phyloP scores from a whole-genome alignment of 2,329 filamentous ascomycete genomes.

The Esteya vermicola region DNA sequence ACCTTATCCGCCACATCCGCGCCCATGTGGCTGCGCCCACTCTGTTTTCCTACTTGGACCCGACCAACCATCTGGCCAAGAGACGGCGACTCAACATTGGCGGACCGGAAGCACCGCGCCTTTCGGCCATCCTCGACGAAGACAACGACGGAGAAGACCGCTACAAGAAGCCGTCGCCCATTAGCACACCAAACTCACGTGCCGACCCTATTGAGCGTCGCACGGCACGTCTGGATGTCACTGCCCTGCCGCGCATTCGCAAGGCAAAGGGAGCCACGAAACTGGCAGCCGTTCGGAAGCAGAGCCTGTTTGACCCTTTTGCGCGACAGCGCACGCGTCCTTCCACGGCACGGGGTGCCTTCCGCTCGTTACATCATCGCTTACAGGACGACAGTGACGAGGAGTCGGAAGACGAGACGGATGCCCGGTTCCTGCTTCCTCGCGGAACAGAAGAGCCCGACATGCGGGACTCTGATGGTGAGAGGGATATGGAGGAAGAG shows the following conservation, averaged over 20 bases:
- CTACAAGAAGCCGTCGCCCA: conserved; percentile 24
- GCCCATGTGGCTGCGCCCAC: conserved; percentile 71
- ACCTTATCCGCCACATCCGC: conserved; percentile 78
- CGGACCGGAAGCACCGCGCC: conserved; percentile 47
- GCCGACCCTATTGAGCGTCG: conserved; percentile 47
- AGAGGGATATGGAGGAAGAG: conserved; percentile 1
- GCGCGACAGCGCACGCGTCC: conserved; percentile 38
- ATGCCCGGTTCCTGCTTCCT: conserved; percentile 43
- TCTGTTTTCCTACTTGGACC: conserved; percentile 70
- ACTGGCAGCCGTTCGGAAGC: conserved; percentile 35
- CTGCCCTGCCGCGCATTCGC: conserved; percentile 59
- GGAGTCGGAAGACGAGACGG: conserved; percentile 76
- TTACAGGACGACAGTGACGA: conserved; percentile 63
- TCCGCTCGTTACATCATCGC: conserved; percentile 71
- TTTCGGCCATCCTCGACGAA: conserved; percentile 30
- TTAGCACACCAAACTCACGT: conserved; percentile 52
- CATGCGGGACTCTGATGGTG: conserved; percentile 25
- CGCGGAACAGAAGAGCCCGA: conserved; percentile 77
- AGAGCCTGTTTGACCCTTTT: conserved; percentile 53
- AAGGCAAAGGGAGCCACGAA: conserved; percentile 47
- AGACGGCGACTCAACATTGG: conserved; percentile 65
- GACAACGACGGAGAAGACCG: conserved; percentile 40
- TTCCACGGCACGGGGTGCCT: conserved; percentile 40
- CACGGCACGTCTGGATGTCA: conserved; percentile 42
- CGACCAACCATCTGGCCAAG: conserved; percentile 65